phyloP scores from a whole-genome alignment of 140 eudicot genomes.

The Erigeron philadelphicus region DNA sequence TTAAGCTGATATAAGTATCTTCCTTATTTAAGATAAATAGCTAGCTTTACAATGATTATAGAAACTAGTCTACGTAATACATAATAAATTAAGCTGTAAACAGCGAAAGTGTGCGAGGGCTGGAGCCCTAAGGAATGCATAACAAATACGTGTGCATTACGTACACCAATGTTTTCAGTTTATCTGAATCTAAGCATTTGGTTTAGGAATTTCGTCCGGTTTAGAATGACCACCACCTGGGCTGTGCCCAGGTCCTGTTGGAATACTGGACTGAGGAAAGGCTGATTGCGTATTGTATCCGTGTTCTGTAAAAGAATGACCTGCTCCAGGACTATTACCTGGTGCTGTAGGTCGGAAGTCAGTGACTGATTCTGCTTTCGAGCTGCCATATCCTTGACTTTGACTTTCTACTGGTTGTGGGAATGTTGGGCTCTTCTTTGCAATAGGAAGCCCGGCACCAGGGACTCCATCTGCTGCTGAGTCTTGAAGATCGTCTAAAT shows the following conservation, averaged over 20 bases:
- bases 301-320: slow-evolving; percentile 38
- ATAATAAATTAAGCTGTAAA: slow-evolving; percentile 10
- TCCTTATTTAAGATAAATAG: slow-evolving; percentile 22
- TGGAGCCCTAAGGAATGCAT: slow-evolving; percentile 19
- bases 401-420: slow-evolving; percentile 14
- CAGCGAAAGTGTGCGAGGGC: not conserved
- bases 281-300: slow-evolving; percentile 21
- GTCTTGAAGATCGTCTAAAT: slow-evolving; percentile 9
- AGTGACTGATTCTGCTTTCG: slow-evolving; percentile 20
- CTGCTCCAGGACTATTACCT: slow-evolving; percentile 77
- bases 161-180: not conserved
- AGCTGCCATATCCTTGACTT: slow-evolving; percentile 12
- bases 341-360: slow-evolving; percentile 62
- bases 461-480: slow-evolving; percentile 12
- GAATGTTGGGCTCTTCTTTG: slow-evolving; percentile 18
- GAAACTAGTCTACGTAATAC: slow-evolving; percentile 5
- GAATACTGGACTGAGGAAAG: slow-evolving; percentile 18
- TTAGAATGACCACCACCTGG: slow-evolving; percentile 72
- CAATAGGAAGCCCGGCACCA: slow-evolving; percentile 17
- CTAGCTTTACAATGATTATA: slow-evolving; percentile 15
- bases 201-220: slow-evolving; percentile 27
- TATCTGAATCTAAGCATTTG: slow-evolving; percentile 38
- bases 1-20: too few species aligned
- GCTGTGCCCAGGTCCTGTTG: slow-evolving; percentile 58
- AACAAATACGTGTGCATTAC: slow-evolving; percentile 16